Conservation (phyloP, 495 filamentous ascomycete species). For the Alectoria sarmentosa region DNA sequence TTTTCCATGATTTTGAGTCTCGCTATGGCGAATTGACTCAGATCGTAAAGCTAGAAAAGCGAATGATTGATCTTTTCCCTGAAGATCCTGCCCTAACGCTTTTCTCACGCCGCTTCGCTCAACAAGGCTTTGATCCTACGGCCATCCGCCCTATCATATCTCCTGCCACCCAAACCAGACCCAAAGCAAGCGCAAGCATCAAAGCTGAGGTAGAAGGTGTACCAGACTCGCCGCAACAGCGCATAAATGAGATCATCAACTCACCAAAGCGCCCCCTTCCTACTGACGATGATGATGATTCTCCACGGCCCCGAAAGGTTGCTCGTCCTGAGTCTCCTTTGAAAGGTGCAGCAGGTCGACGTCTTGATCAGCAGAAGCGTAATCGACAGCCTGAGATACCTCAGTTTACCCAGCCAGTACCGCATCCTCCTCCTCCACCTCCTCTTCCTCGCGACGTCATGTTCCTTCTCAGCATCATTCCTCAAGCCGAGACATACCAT, state of each 20-base stretch:
- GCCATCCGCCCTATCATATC: constrained; percentile 76
- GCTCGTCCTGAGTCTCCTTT: constrained; percentile 58
- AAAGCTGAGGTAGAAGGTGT: constrained; percentile 39
- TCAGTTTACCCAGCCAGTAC: constrained; percentile 29
- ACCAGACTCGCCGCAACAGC: constrained; percentile 49
- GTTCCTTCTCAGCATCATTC: constrained; percentile 76
- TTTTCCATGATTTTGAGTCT: constrained; percentile 93
- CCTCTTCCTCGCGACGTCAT: constrained; percentile 71
- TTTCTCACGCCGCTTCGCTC: constrained; percentile 70
- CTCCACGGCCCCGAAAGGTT: constrained; percentile 71
- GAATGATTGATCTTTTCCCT: constrained; percentile 87
- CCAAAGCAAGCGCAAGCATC: constrained; percentile 49
- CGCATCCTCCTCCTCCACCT: constrained; percentile 33
- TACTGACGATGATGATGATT: constrained; percentile 63
- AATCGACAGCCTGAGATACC: constrained; percentile 23
- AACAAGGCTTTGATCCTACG: constrained; percentile 65
- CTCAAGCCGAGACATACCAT: constrained; percentile 64
- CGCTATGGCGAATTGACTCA: constrained; percentile 85
- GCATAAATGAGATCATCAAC: constrained; percentile 47
- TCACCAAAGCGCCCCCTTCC: constrained; percentile 72
- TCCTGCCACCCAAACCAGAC: constrained; percentile 62
- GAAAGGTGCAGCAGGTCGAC: constrained; percentile 64
- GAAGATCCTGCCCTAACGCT: constrained; percentile 69
- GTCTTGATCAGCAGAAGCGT: constrained; percentile 63
- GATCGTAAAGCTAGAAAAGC: constrained; percentile 79